phyloP scores from a whole-genome alignment of 495 filamentous ascomycete species.

The Aspergillus conjunctus region DNA sequence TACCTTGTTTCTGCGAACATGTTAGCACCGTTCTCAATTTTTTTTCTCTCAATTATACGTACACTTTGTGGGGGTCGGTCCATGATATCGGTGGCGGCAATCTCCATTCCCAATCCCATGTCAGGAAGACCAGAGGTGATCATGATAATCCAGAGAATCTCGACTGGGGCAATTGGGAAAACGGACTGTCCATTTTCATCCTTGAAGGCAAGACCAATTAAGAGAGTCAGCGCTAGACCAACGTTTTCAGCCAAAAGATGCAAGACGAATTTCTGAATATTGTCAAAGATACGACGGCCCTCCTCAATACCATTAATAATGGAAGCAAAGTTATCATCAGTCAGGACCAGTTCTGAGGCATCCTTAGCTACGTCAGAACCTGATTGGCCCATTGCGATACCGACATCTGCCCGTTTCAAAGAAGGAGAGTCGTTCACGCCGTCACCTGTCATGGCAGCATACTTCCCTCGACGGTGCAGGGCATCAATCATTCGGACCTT shows the following conservation, averaged over 20 bases:
- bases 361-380: slow-evolving; percentile 88
- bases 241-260: slow-evolving; percentile 75
- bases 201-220: slow-evolving; percentile 74
- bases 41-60: slow-evolving; percentile 18
- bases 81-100: slow-evolving; percentile 68
- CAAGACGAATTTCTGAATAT: slow-evolving; percentile 77
- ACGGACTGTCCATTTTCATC: slow-evolving; percentile 64
- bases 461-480: slow-evolving; percentile 63
- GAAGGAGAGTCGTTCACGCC: slow-evolving; percentile 87
- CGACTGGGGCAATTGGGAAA: slow-evolving; percentile 71
- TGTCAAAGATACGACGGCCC: slow-evolving; percentile 72
- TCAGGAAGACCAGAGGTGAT: slow-evolving; percentile 72
- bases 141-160: slow-evolving; percentile 81
- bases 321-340: slow-evolving; percentile 82
- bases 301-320: slow-evolving; percentile 77
- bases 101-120: slow-evolving; percentile 75
- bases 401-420: slow-evolving; percentile 78
- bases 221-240: slow-evolving; percentile 65
- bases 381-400: slow-evolving; percentile 78
- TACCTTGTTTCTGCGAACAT: slow-evolving; percentile 57
- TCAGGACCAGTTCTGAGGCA: slow-evolving; percentile 78
- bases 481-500: slow-evolving; percentile 81
- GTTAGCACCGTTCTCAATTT: slow-evolving; percentile 22
- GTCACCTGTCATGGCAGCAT: slow-evolving; percentile 87
- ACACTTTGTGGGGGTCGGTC: slow-evolving; percentile 63